These are phyloP conservation scores for Chlamydomonas urium DNA, from an alignment of 139 green algal species.

Conservation along the genomic window DNA sequence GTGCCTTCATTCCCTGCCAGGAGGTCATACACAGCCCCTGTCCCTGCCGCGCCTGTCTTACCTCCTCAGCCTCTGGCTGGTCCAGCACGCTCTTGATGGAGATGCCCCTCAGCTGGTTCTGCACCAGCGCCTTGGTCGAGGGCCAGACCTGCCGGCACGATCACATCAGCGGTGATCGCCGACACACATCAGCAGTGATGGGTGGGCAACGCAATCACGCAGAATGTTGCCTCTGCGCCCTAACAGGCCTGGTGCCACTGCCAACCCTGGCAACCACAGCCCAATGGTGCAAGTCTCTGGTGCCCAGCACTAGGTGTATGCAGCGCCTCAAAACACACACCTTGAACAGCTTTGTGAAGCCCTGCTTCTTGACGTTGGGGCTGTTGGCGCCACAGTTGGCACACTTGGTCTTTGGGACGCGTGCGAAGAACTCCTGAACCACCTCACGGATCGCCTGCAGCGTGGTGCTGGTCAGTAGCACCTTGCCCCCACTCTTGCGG, in stretches of 20 bases:
- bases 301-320: too few species aligned
- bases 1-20: too few species aligned
- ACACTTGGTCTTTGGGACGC: constrained; percentile 64
- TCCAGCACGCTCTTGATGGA: constrained; percentile 20
- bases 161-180: too few species aligned
- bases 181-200: too few species aligned
- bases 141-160: constrained; percentile 24
- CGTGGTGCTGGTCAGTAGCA: constrained; percentile 35
- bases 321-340: too few species aligned
- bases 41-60: neutral
- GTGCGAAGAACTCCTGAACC: constrained; percentile 67
- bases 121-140: constrained; percentile 30
- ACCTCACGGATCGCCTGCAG: constrained; percentile 57
- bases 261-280: too few species aligned
- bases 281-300: too few species aligned
- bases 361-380: constrained; percentile 49
- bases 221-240: too few species aligned
- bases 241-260: too few species aligned
- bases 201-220: too few species aligned
- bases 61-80: neutral
- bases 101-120: constrained; percentile 42
- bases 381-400: constrained; percentile 70
- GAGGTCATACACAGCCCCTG: too few species aligned
- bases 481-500: neutral
- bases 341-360: constrained; percentile 46